A percentile compares a stretch with the other conserved stretches of the same genome.
phyloP scores from a whole-genome alignment of 306 rosid genomes.

The peach (Prunus persica) region Prunus_persica_NCBIv2 NC_034009.1:37618001-37618500 shows the following conservation, averaged over 20 bases:
- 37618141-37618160: slow-evolving; percentile 8
- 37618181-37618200: slow-evolving; percentile 25
- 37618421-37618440: slow-evolving; percentile 65
- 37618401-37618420: slow-evolving; percentile 65
- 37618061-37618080: not conserved
- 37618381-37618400: slow-evolving; percentile 62
- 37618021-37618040: slow-evolving; percentile 8
- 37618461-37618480: slow-evolving; percentile 75
- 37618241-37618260: not conserved
- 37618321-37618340: slow-evolving; percentile 43
- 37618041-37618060: not conserved
- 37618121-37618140: slow-evolving; percentile 19
- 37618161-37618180: slow-evolving; percentile 33
- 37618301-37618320: slow-evolving; percentile 8
- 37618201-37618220: slow-evolving; percentile 46
- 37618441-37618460: slow-evolving; percentile 99
- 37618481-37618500: slow-evolving; percentile 25
- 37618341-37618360: slow-evolving; percentile 69
- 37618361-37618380: slow-evolving; percentile 63
- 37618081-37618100: slow-evolving; percentile 20
- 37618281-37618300: not conserved
- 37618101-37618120: slow-evolving; percentile 10
- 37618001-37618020: not conserved
- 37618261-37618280: not conserved
- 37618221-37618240: slow-evolving; percentile 33